These are phyloP conservation scores for Cercospora berteroae DNA, from an alignment of 2,329 filamentous ascomycete genomes.

Conservation along the genomic window DNA sequence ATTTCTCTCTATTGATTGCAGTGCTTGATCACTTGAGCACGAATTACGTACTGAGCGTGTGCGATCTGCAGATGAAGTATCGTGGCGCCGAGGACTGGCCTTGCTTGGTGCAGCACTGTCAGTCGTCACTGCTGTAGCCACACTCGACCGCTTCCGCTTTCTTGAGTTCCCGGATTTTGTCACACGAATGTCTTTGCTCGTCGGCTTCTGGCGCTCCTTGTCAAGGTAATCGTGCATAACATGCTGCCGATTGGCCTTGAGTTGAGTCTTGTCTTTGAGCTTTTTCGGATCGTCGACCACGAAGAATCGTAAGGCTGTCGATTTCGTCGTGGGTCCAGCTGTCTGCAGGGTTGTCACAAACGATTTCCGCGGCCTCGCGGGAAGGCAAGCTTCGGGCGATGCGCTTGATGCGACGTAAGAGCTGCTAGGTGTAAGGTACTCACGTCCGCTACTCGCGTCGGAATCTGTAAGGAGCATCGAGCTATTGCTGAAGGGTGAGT, in stretches of 20 bases:
- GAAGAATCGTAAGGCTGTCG: slow-evolving; percentile 27
- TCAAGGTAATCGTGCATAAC: slow-evolving; percentile 37
- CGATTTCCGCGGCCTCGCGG: background rate
- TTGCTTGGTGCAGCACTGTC: background rate
- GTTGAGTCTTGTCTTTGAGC: slow-evolving; percentile 31
- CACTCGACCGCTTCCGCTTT: slow-evolving; percentile 19
- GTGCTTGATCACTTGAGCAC: background rate
- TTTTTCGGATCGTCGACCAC: slow-evolving; percentile 31
- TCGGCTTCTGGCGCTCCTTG: slow-evolving; percentile 32
- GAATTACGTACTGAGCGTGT: background rate
- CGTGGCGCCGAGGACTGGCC: background rate
- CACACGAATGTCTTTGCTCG: slow-evolving; percentile 29
- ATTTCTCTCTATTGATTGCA: background rate
- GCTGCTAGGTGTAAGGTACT: background rate
- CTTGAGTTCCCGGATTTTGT: slow-evolving; percentile 11
- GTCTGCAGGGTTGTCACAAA: background rate
- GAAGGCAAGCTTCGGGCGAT: background rate
- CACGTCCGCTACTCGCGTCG: background rate
- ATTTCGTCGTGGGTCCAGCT: background rate
- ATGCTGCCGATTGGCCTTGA: slow-evolving; percentile 34
- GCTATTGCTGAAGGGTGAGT: background rate
- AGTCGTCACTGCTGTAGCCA: background rate
- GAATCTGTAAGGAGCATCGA: background rate
- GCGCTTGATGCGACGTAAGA: background rate
- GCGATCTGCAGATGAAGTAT: background rate